These are phyloP conservation scores for Rhynchosporium secalis DNA, from an alignment of 2,329 filamentous ascomycete genomes.

Conservation along the genomic window DNA sequence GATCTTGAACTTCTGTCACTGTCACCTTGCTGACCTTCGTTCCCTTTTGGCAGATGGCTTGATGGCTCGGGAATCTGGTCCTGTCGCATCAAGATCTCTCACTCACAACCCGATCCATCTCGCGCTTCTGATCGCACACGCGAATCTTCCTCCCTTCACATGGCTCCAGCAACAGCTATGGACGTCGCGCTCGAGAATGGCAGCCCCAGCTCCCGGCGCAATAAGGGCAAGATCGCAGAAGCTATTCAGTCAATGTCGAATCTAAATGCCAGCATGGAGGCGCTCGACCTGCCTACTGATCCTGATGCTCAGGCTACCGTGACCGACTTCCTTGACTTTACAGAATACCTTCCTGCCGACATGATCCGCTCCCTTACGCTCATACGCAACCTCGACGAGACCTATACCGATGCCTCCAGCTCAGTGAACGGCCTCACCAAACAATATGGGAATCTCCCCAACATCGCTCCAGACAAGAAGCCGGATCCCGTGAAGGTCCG, in stretches of 20 bases:
- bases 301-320: constrained; percentile 70
- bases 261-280: constrained; percentile 36
- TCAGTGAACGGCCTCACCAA: constrained; percentile 57
- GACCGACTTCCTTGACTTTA: constrained; percentile 64
- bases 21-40: constrained; percentile 21
- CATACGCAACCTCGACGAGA: constrained; percentile 63
- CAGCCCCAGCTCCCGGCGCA: constrained; percentile 36
- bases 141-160: constrained; percentile 16
- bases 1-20: neutral
- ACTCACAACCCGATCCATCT: constrained; percentile 23
- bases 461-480: constrained; percentile 48
- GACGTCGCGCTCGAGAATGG: constrained; percentile 32
- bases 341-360: constrained; percentile 68
- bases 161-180: constrained; percentile 31
- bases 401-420: constrained; percentile 56
- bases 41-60: constrained; percentile 34
- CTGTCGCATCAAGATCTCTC: constrained; percentile 39
- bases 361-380: constrained; percentile 65
- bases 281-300: constrained; percentile 47
- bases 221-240: constrained; percentile 38
- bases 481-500: constrained; percentile 54
- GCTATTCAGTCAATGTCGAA: constrained; percentile 38
- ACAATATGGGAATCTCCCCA: constrained; percentile 57
- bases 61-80: constrained; percentile 38
- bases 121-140: constrained; percentile 16